These are phyloP conservation scores for Pythium aquatile DNA, from an alignment of 352 stramenopile genomes.

Conservation along the genomic window DNA sequence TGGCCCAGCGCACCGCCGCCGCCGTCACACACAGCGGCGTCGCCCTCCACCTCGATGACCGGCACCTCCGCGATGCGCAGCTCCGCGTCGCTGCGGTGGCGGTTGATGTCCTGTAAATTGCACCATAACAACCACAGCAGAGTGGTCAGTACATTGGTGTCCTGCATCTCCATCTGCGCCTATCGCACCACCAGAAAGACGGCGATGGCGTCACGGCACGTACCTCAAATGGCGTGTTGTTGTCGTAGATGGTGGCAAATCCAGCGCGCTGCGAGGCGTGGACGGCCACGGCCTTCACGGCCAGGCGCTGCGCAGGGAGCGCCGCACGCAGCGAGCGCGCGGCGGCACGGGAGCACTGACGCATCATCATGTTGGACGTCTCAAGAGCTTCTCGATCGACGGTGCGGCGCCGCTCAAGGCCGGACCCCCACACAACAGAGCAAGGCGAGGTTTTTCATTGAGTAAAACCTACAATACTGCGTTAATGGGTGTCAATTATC, in stretches of 20 bases:
- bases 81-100: slow-evolving; percentile 89
- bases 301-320: slow-evolving; percentile 14
- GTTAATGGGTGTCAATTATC: neutral
- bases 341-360: slow-evolving; percentile 39
- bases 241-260: slow-evolving; percentile 75
- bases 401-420: slow-evolving; percentile 11
- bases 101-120: slow-evolving; percentile 60
- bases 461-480: slow-evolving; percentile 21
- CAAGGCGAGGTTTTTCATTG: slow-evolving; percentile 19
- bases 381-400: slow-evolving; percentile 12
- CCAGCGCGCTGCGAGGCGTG: slow-evolving; percentile 32
- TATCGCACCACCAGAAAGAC: slow-evolving; percentile 19
- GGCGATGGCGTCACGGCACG: neutral
- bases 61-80: slow-evolving; percentile 83
- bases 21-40: slow-evolving; percentile 94
- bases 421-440: neutral
- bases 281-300: slow-evolving; percentile 9
- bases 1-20: slow-evolving; percentile 95
- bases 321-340: slow-evolving; percentile 29
- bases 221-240: slow-evolving; percentile 62
- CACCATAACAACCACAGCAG: neutral
- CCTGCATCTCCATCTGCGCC: neutral
- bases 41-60: slow-evolving; percentile 90
- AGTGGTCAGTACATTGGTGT: neutral
- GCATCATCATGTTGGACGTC: slow-evolving; percentile 36